Conservation (phyloP, 2,329 filamentous ascomycete genomes). For the Pyricularia sp. region DNA sequence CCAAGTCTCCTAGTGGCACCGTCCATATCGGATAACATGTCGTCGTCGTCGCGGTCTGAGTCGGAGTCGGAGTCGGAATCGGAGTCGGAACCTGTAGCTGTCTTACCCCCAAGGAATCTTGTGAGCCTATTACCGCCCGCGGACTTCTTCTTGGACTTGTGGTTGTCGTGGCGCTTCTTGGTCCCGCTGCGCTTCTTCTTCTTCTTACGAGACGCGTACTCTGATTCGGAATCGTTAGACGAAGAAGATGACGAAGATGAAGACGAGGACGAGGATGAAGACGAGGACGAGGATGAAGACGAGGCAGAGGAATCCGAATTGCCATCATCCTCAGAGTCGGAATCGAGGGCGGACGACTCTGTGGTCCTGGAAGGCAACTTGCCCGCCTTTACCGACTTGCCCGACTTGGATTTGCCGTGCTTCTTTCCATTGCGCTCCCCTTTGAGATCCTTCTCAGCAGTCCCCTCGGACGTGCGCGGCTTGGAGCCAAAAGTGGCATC, state of each 20-base stretch:
- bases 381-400: conserved; percentile 9
- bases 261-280: conserved; percentile 10
- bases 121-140: conserved; percentile 18
- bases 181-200: conserved; percentile 9
- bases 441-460: conserved; percentile 14
- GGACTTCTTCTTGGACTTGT: conserved; percentile 17
- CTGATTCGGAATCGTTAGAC: conserved; percentile 17
- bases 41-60: conserved; percentile 8
- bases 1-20: conserved; percentile 10
- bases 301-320: conserved; percentile 9
- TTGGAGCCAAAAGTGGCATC: conserved; percentile 11
- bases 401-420: conserved; percentile 13
- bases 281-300: conserved; percentile 10
- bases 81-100: conserved; percentile 9
- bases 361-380: neutral
- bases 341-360: neutral
- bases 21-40: conserved; percentile 10
- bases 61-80: conserved; percentile 18
- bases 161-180: conserved; percentile 21
- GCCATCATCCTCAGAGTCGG: conserved; percentile 8
- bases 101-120: conserved; percentile 10
- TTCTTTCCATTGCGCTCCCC: conserved; percentile 10
- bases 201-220: conserved; percentile 18
- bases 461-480: neutral
- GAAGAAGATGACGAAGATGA: conserved; percentile 12